Evolutionary conservation across 176 grass and related monocot genomes (phyloP).

Genomic region (Cenchrus purpureus): DNA sequence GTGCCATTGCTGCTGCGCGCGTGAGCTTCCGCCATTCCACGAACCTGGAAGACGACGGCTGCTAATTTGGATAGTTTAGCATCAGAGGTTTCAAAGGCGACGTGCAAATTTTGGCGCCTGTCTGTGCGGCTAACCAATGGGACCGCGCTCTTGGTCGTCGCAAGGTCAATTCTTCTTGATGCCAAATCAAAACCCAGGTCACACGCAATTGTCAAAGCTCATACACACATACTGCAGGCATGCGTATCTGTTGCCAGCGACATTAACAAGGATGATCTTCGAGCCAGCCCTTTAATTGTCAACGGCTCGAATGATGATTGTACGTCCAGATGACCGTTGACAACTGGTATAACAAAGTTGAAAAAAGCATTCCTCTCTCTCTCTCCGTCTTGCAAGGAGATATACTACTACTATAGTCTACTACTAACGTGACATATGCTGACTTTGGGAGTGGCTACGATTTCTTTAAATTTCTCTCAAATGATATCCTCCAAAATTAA

Average conservation of each 20-base stretch:
- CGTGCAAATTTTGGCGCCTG: background rate
- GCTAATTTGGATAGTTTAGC: no score
- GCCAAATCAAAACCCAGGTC: background rate
- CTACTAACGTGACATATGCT: background rate
- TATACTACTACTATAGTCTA: no score
- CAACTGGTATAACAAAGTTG: background rate
- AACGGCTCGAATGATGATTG: background rate
- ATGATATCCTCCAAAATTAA: background rate
- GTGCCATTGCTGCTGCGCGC: no score
- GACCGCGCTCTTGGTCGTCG: background rate
- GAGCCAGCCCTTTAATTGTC: no score
- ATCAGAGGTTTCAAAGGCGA: no score
- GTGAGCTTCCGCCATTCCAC: no score
- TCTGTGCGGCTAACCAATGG: no score
- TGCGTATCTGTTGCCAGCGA: background rate
- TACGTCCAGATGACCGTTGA: background rate
- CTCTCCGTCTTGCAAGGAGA: background rate
- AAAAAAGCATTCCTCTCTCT: background rate
- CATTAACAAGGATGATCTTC: background rate
- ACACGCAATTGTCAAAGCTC: background rate
- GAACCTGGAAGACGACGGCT: no score
- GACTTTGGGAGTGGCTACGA: background rate
- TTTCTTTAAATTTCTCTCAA: background rate
- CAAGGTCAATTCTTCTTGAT: background rate
- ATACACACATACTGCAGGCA: background rate